phyloP scores from a whole-genome alignment of 176 grass and related monocot genomes.

The Eremochloa ophiuroides region DNA sequence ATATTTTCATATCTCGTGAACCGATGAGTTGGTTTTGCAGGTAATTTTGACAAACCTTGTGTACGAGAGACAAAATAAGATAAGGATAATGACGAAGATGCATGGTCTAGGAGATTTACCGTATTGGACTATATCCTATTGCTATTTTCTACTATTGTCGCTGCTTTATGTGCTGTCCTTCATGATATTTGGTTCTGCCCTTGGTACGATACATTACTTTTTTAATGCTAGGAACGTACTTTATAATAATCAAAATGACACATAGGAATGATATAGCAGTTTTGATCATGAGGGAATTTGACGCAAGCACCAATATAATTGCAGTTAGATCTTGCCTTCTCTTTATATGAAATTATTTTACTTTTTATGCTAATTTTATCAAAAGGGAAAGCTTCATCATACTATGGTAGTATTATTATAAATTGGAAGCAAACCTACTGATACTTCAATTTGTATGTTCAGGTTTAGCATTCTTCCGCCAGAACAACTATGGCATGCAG shows the following conservation, averaged over 20 bases:
- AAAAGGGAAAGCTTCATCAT: neutral
- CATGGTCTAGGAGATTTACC: constrained; percentile 74
- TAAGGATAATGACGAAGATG: constrained; percentile 92
- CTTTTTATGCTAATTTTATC: neutral
- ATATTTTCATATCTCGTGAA: constrained; percentile 17
- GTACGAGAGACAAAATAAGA: constrained; percentile 79
- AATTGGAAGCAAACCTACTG: neutral
- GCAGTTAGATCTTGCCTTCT: neutral
- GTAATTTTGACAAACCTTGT: constrained; percentile 67
- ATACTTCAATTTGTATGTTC: constrained; percentile 27
- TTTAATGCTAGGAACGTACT: neutral
- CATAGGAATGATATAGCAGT: neutral
- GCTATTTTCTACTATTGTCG: constrained; percentile 74
- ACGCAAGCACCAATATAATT: neutral
- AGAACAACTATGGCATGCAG: constrained; percentile 62
- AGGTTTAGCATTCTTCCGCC: constrained; percentile 67
- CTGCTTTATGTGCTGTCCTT: constrained; percentile 63
- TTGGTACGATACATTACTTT: constrained; percentile 45
- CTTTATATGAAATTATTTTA: neutral
- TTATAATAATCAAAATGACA: constrained; percentile 9
- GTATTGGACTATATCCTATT: constrained; percentile 84
- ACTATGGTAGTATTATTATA: neutral
- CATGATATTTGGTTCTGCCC: constrained; percentile 60
- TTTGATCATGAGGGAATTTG: neutral
- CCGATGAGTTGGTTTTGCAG: constrained; percentile 26